Evolutionary conservation across 768 basidiomycete species (phyloP).

Genomic region (Lactifluus subvellereus): DNA sequence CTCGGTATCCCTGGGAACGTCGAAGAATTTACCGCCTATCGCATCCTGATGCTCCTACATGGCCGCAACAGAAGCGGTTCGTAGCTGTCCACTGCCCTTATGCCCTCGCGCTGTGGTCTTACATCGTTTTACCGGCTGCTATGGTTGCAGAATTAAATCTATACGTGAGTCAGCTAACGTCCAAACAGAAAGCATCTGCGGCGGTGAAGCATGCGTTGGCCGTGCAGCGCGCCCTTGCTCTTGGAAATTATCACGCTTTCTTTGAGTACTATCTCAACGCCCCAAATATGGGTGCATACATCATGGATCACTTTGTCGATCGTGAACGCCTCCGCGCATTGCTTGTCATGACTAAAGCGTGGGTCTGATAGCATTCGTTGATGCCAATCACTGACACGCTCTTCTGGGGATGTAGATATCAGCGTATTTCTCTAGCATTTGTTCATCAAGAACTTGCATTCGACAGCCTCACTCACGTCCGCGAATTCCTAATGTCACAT

Average conservation of each 20-base stretch:
- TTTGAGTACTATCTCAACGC: constrained; percentile 80
- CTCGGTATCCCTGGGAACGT: constrained; percentile 88
- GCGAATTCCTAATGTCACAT: constrained; percentile 67
- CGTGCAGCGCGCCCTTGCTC: constrained; percentile 84
- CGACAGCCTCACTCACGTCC: constrained; percentile 55
- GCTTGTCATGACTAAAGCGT: constrained; percentile 92
- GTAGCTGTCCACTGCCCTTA: constrained; percentile 27
- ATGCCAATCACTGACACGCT: constrained; percentile 1
- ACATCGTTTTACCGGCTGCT: constrained; percentile 1
- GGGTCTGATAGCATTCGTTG: constrained; percentile 33
- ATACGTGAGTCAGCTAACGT: constrained; percentile 95
- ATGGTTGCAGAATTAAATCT: constrained; percentile 78
- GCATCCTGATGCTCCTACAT: constrained; percentile 92
- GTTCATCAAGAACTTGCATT: constrained; percentile 81
- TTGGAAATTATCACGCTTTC: constrained; percentile 90
- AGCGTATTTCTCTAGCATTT: constrained; percentile 68
- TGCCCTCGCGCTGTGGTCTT: not conserved
- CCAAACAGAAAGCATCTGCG: constrained; percentile 73
- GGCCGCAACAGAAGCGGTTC: constrained; percentile 89
- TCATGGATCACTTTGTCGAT: constrained; percentile 98
- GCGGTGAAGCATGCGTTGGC: constrained; percentile 85
- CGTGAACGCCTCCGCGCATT: constrained; percentile 84
- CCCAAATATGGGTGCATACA: constrained; percentile 97
- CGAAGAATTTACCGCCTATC: constrained; percentile 96
- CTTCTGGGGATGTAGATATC: constrained; percentile 54